Conservation (phyloP, 2,329 filamentous ascomycete species). For the Dothistroma pini region DNA sequence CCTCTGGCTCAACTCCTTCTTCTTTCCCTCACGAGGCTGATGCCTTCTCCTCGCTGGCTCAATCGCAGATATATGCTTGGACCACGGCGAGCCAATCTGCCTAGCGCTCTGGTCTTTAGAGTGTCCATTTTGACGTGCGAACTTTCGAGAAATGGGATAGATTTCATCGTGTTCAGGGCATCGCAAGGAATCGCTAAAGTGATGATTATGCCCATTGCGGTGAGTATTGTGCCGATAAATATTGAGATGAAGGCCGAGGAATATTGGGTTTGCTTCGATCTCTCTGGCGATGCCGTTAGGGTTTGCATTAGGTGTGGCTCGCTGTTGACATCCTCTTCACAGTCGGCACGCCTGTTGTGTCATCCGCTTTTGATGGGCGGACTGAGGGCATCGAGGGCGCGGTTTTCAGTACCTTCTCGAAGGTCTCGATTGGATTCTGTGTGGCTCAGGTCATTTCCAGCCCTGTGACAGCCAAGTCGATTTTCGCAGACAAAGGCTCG, state of each 20-base stretch:
- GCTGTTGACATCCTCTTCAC: conserved; percentile 37
- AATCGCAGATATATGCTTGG: conserved; percentile 52
- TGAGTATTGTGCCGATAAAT: conserved; percentile 48
- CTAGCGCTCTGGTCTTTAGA: conserved; percentile 34
- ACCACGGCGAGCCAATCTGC: conserved; percentile 44
- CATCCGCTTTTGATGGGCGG: conserved; percentile 38
- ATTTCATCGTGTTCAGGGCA: conserved; percentile 26
- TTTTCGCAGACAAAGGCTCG: conserved; percentile 25
- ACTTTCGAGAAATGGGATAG: conserved; percentile 35
- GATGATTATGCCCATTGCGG: conserved; percentile 42
- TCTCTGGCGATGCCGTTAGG: conserved; percentile 51
- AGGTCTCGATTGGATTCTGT: conserved; percentile 43
- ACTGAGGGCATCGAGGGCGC: conserved; percentile 45
- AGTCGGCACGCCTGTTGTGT: conserved; percentile 43
- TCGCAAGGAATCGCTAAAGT: conserved; percentile 23
- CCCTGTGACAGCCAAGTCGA: conserved; percentile 22
- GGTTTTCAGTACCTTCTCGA: conserved; percentile 45
- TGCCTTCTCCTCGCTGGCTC: conserved; percentile 51
- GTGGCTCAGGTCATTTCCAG: conserved; percentile 38
- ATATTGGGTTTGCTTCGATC: conserved; percentile 51
- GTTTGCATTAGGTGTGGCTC: conserved; percentile 49
- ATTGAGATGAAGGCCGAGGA: conserved; percentile 48
- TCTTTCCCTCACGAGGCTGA: conserved; percentile 47
- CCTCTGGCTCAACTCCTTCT: conserved; percentile 30
- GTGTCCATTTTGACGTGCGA: conserved; percentile 44